Base-by-base conservation (phyloP, 2,329 filamentous ascomycete species). In the Coleophoma crateriformis region DNA sequence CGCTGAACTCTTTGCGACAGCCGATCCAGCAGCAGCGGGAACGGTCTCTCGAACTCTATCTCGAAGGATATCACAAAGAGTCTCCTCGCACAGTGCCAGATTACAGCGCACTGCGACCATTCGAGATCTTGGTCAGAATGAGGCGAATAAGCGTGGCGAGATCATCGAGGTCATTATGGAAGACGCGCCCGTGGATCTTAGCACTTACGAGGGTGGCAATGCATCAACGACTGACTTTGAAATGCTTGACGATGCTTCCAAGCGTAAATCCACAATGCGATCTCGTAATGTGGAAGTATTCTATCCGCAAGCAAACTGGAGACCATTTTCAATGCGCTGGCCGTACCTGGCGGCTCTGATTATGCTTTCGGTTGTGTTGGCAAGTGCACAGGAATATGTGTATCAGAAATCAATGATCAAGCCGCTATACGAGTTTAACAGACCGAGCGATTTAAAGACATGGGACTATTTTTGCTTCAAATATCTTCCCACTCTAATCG, bases 231-330 rank as follows among this genome's bases (percentile, higher is more conserved):
- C 47, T 15, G 50, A 56, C 20, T 59, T 61, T 33, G 54, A 59
- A 12, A 40, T 40, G 13, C 41, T 55, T 7, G 53, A 57, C 27
- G 46, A 35, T 13, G 37, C 46, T 22, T n/a, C 45, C 43, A 43
- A 42, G 6, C 53, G 58, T 27, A 59, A 57, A 39, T 42, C 33
- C 10, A 59, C 58, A 5, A 48, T 61, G 8, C 47, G 50, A n/a
- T 64, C 68, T 3, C 56, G 57, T n/a, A 66, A 64, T 46, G 71
- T 71, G 0, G 69, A 79, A 48, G 65, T 81, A 1, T 82, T 82
- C 56, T 84, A 81, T 54, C 81, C 81, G 1, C 77, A 80, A 50
- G 78, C 81, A 2, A 78, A 86, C 62, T 86, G 82, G 83, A 84
- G 81, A 60, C 83, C 82, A 0, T 77, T 83, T 52, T 76, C 77